Evolutionary conservation across 257 asterid species (phyloP), one percentile per base, ranked within the genome.

Genomic region (Osmanthus fragrans): DNA sequence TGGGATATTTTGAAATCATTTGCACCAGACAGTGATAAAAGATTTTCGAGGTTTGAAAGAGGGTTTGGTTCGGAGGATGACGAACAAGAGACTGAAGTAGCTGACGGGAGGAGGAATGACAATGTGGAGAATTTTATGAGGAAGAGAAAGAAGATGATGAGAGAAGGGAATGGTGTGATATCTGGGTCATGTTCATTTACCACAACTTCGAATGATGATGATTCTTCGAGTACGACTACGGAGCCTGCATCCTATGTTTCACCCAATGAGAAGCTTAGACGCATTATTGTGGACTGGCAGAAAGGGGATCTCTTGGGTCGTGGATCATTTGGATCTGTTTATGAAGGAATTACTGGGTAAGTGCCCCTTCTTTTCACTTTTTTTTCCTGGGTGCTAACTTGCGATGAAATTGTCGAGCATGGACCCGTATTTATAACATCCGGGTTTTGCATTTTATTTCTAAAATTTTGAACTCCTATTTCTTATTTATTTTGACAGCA

Each of bases 251-350:
- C 92, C 7, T 87, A 87, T 81, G 79, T 83, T 56, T 96, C 99
- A 18, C 94, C 97, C 0, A 82, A 76, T 82, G 92, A 92, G 66
- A 89, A 86, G 82, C 87, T 72, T 82, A 83, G 84, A 68, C 88
- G 92, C 25, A 84, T 73, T 58, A 93, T 87, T 82, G 56, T 87
- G 36, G 84, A 78, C 49, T 96, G 99, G 99, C 90, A 88, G 84
- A 93, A 90, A 88, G 98, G 97, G 37, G 92, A 68, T 25, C 97
- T 88, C 56, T 87, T 96, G 86, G 99, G 99, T 19, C 87, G 94
- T 80, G 99, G 99, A 82, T 92, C 98, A 2, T 93, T 93, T 63
- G 99, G 99, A 72, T 86, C 98, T 29, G 99, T 95, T 40, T 95
- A 91, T 80, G 97, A 93, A 89, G 98, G 98, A 76, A 92, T 90